phyloP scores from a whole-genome alignment of 371 early-diverging fungal genomes.

The Mortierella sp. region DNA sequence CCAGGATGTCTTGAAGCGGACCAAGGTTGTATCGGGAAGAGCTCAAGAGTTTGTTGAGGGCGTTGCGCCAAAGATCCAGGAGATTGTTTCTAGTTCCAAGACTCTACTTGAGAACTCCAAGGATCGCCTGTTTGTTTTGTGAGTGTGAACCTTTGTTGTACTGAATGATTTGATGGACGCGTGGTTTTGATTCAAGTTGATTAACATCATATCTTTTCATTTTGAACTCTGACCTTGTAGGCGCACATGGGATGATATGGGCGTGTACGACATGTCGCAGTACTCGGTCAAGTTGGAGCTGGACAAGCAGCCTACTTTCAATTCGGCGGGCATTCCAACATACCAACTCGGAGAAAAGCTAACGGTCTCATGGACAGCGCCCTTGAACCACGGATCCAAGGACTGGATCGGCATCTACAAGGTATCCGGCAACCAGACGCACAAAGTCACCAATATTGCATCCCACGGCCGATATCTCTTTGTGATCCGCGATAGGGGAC shows the following conservation, averaged over 20 bases:
- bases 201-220: neutral
- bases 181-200: neutral
- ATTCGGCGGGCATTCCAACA: constrained; percentile 24
- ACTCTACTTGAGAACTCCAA: constrained; percentile 65
- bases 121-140: constrained; percentile 54
- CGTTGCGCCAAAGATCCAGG: constrained; percentile 66
- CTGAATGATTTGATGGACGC: no score
- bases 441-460: constrained; percentile 79
- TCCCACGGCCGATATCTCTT: constrained; percentile 83
- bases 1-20: constrained; percentile 66
- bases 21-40: constrained; percentile 70
- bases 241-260: constrained; percentile 63
- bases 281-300: constrained; percentile 59
- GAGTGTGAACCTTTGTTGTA: constrained; percentile 13
- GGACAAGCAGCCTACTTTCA: constrained; percentile 12
- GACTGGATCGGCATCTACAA: constrained; percentile 97
- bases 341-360: constrained; percentile 82
- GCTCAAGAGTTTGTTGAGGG: constrained; percentile 73
- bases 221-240: constrained; percentile 3
- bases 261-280: constrained; percentile 63
- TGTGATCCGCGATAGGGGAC: constrained; percentile 2
- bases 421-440: constrained; percentile 77
- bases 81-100: constrained; percentile 70
- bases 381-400: constrained; percentile 72
- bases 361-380: constrained; percentile 79